These are phyloP conservation scores for Globisporangium nunn DNA, from an alignment of 352 stramenopile genomes.

Conservation along the genomic window DNA sequence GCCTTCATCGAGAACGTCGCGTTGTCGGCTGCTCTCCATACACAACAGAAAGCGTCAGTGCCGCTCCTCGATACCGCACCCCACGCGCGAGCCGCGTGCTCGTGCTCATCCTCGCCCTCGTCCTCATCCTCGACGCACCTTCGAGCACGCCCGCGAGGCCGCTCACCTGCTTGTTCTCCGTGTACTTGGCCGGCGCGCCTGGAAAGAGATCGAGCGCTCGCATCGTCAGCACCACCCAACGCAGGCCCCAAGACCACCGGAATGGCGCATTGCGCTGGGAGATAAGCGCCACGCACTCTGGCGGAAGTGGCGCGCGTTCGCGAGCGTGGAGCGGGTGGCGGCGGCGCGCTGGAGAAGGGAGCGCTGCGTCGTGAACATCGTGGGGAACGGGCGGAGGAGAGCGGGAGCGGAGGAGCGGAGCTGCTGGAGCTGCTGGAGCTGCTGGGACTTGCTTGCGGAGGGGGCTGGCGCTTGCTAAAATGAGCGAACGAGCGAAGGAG, in stretches of 20 bases:
- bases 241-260: conserved; percentile 12
- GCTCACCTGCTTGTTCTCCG: conserved; percentile 72
- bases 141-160: conserved; percentile 59
- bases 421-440: neutral
- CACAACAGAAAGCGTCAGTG: too few species aligned
- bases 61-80: too few species aligned
- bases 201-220: neutral
- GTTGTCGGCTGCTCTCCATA: conserved; percentile 52
- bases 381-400: neutral
- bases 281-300: conserved; percentile 36
- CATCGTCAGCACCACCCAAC: neutral
- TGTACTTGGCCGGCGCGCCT: conserved; percentile 61
- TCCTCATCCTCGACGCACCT: conserved; percentile 27
- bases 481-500: neutral
- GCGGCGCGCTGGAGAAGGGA: conserved; percentile 31
- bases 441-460: neutral
- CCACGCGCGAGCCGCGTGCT: too few species aligned
- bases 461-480: neutral
- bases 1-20: conserved; percentile 53
- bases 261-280: conserved; percentile 7
- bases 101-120: too few species aligned
- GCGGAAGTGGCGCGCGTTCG: conserved; percentile 62
- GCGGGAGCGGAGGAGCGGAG: neutral
- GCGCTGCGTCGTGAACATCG: conserved; percentile 39
- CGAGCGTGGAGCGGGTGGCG: conserved; percentile 20